phyloP scores from a whole-genome alignment of 495 filamentous ascomycete species.

The Rhizodiscina lignyota region DNA sequence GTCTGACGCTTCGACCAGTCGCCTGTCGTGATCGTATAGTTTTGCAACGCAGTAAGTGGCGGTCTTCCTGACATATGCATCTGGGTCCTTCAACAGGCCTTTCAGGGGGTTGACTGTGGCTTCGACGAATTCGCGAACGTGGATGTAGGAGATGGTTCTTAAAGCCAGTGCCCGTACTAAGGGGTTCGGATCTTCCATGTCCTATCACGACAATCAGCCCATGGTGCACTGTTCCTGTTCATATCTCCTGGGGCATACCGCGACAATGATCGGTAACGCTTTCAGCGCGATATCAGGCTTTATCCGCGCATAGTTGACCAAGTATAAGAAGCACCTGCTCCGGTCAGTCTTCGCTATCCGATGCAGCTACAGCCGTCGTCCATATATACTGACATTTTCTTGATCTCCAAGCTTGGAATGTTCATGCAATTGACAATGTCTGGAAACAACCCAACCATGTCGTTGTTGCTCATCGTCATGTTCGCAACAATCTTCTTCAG shows the following conservation, averaged over 20 bases:
- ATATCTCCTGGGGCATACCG: slow-evolving; percentile 31
- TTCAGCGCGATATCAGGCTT: slow-evolving; percentile 91
- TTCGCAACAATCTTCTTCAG: slow-evolving; percentile 99
- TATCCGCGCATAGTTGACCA: slow-evolving; percentile 92
- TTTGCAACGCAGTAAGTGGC: slow-evolving; percentile 95
- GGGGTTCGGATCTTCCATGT: slow-evolving; percentile 88
- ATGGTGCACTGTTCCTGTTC: slow-evolving; percentile 1
- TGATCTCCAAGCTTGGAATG: slow-evolving; percentile 87
- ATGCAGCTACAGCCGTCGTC: neutral
- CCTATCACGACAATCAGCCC: slow-evolving; percentile 33
- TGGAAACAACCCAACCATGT: slow-evolving; percentile 95
- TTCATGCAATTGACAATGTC: slow-evolving; percentile 93
- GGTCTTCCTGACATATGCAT: slow-evolving; percentile 96
- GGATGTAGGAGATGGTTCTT: slow-evolving; percentile 92
- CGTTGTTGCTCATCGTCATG: slow-evolving; percentile 99
- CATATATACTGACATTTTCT: slow-evolving; percentile 92
- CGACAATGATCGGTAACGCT: slow-evolving; percentile 72
- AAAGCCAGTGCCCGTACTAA: slow-evolving; percentile 85
- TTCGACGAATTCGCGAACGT: slow-evolving; percentile 92
- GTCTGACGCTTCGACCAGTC: slow-evolving; percentile 76
- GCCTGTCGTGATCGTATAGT: slow-evolving; percentile 87
- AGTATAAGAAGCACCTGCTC: slow-evolving; percentile 83
- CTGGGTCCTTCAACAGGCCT: slow-evolving; percentile 64
- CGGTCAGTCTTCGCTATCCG: slow-evolving; percentile 1
- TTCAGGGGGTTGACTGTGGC: slow-evolving; percentile 75